Base-by-base conservation (phyloP, 805 yeast species). In the Kuraishia hungarica region DNA sequence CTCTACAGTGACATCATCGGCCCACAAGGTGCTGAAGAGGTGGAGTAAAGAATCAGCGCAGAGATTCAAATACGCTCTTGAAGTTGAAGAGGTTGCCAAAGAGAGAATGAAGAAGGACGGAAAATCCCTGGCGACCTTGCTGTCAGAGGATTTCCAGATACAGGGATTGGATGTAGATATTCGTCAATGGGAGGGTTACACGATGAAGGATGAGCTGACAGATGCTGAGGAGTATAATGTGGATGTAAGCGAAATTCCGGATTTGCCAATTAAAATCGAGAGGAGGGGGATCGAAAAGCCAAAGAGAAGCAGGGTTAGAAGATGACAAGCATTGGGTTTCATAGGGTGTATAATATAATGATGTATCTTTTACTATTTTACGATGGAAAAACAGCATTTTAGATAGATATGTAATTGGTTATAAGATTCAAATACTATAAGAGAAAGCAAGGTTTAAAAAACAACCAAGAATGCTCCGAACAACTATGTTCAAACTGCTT, bases 401-500 rank as follows among this genome's bases (percentile, higher is more conserved):
- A n/a, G 15, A 48, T 17, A 48, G 20, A 23, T 23, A 48, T 35
- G 43, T 35, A 35, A 35, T 35, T 35, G 43, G 43, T 35, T 35
- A 48, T 48, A 22, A 48, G 22, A 48, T 23, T 23, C 20, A 48
- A 48, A 22, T 23, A 20, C 35, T 20, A 48, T 8, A n/a, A 48
- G 35, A 23, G 28, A n/a, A 50, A 50, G 22, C 43, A 35, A 35
- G 43, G 43, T 35, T 35, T 8, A 35, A 35, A 35, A 35, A 35
- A 28, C 11, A 28, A 6, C 43, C 43, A 35, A 35, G 43, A 35
- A 35, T 35, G 43, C 43, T 35, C 43, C 43, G 17, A 35, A 21
- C 50, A 47, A 47, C 50, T 51, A 28, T 39, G 52, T 23, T 22
- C 22, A 28, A 55, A 10, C 17, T 39, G 58, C 71, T 76, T 85